A percentile compares a stretch with the other conserved stretches of the same genome.
Evolutionary conservation across 208 protist species (phyloP).

Genomic region (Kentomonas sorsogonicus): DNA sequence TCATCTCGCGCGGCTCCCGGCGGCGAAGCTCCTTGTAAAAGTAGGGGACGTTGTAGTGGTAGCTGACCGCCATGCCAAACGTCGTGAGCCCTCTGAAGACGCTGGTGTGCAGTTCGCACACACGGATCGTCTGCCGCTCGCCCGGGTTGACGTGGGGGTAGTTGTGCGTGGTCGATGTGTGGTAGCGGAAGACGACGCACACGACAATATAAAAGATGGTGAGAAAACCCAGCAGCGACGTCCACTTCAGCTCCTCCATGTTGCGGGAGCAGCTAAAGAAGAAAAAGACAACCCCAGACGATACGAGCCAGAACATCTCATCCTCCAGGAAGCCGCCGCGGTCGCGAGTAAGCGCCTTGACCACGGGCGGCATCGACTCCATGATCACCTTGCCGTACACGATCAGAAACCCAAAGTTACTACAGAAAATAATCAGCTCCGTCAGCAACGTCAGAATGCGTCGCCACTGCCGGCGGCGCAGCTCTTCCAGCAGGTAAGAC

Average conservation of each 20-base stretch:
- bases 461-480: conserved; percentile 30
- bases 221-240: conserved; percentile 69
- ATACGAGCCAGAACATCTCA: conserved; percentile 42
- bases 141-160: conserved; percentile 39
- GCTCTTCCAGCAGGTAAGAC: conserved; percentile 26
- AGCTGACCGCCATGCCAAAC: conserved; percentile 56
- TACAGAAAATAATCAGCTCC: conserved; percentile 56
- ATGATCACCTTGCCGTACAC: conserved; percentile 69
- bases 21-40: conserved; percentile 72
- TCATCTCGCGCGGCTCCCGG: conserved; percentile 44
- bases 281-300: conserved; percentile 65
- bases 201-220: conserved; percentile 84
- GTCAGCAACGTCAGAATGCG: conserved; percentile 44
- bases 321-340: conserved; percentile 25
- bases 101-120: conserved; percentile 20
- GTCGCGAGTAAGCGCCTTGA: conserved; percentile 25
- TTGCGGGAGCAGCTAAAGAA: conserved; percentile 59
- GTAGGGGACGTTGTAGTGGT: conserved; percentile 78
- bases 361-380: conserved; percentile 60
- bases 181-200: conserved; percentile 43
- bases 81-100: conserved; percentile 50
- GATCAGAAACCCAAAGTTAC: conserved; percentile 64
- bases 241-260: conserved; percentile 84
- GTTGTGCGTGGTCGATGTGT: conserved; percentile 27
- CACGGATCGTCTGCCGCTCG: conserved; percentile 32